A percentile compares a stretch with the other conserved stretches of the same genome.
Evolutionary conservation across 2,329 filamentous ascomycete genomes (phyloP).

Genomic region (Alternaria viburni): DNA sequence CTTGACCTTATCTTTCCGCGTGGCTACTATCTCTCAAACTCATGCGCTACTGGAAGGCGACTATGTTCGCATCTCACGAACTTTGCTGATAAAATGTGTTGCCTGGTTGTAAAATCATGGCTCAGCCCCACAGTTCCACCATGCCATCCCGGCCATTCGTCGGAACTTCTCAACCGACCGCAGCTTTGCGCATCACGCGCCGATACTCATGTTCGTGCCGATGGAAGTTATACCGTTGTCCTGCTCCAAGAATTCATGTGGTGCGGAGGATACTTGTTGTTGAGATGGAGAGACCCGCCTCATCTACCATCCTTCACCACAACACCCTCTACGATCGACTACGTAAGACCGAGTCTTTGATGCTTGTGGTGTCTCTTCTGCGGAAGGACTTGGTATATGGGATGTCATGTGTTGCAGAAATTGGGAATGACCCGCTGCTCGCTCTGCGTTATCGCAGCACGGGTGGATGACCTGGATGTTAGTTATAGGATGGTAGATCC

Average conservation of each 20-base stretch:
- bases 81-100: not conserved
- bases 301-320: not conserved
- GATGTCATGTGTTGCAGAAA: not conserved
- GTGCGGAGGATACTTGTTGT: not conserved
- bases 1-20: not conserved
- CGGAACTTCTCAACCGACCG: not conserved
- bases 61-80: not conserved
- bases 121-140: not conserved
- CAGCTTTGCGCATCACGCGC: not conserved
- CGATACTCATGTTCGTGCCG: not conserved
- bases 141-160: not conserved
- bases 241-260: not conserved
- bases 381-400: not conserved
- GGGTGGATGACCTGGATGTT: not conserved
- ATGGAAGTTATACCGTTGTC: not conserved
- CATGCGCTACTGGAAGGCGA: not conserved
- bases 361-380: not conserved
- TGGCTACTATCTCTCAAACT: not conserved
- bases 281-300: not conserved
- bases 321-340: not conserved
- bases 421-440: not conserved
- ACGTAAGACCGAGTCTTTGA: not conserved
- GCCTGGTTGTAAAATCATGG: not conserved
- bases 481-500: not conserved
- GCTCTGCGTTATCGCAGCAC: not conserved